A percentile compares a stretch with the other conserved stretches of the same genome.
These are phyloP conservation scores for Neonothopanus nambi DNA, from an alignment of 1,284 basidiomycete genomes.

Conservation along the genomic window DNA sequence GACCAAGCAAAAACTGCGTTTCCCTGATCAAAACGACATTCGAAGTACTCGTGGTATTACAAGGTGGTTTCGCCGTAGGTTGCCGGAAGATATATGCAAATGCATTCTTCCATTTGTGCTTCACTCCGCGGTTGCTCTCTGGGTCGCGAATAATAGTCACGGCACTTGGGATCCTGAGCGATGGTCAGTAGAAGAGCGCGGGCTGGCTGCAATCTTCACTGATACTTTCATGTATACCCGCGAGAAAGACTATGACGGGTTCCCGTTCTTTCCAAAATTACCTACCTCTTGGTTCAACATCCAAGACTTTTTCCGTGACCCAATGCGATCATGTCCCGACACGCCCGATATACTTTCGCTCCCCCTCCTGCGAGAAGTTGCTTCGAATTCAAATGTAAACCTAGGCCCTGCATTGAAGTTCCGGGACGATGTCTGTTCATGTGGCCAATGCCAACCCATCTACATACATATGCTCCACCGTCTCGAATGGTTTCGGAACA, in stretches of 20 bases:
- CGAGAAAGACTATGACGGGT: neutral
- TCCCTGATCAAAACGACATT: conserved; percentile 8
- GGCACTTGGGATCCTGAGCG: neutral
- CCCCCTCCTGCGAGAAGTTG: neutral
- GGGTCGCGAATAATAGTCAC: neutral
- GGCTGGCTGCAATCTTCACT: conserved; percentile 3
- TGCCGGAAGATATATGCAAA: conserved; percentile 1
- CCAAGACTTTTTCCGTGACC: neutral
- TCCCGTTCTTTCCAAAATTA: neutral
- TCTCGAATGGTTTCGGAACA: neutral
- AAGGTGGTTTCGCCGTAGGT: neutral
- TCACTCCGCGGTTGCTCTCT: neutral
- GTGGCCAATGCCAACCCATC: neutral
- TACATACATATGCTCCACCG: neutral
- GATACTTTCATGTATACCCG: neutral
- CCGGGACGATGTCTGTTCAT: neutral
- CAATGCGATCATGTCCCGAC: neutral
- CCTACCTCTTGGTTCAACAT: neutral
- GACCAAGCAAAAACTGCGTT: neutral
- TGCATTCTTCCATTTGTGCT: conserved; percentile 1
- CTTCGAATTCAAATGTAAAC: too few species aligned
- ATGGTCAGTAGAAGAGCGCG: conserved; percentile 3
- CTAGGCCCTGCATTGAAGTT: neutral
- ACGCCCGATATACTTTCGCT: conserved; percentile 3
- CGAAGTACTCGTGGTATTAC: neutral